phyloP scores from a whole-genome alignment of 2,329 filamentous ascomycete genomes.

The Sclerotinia borealis region DNA sequence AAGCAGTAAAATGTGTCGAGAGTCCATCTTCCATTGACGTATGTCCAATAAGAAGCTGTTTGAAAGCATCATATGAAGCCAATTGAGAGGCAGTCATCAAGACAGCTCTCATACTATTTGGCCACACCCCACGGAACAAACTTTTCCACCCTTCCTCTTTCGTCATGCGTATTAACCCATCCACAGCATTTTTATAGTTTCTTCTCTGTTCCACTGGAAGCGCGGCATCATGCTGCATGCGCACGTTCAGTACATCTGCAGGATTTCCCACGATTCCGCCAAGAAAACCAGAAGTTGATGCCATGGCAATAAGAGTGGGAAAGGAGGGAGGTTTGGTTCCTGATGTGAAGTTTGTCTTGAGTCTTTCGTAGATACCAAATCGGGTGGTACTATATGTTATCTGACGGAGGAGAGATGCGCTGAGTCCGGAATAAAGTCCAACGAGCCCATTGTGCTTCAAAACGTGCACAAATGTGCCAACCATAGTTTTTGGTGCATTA shows the following conservation, averaged over 20 bases:
- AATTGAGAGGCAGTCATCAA: slow-evolving; percentile 84
- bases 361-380: slow-evolving; percentile 92
- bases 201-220: slow-evolving; percentile 67
- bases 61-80: slow-evolving; percentile 79
- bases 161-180: slow-evolving; percentile 83
- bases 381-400: slow-evolving; percentile 94
- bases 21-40: slow-evolving; percentile 63
- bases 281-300: slow-evolving; percentile 75
- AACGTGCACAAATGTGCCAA: slow-evolving; percentile 79
- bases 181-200: slow-evolving; percentile 83
- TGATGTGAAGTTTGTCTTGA: slow-evolving; percentile 65
- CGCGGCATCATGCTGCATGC: slow-evolving; percentile 91
- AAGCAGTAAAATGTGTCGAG: slow-evolving; percentile 73
- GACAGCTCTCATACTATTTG: slow-evolving; percentile 74
- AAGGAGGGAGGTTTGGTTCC: slow-evolving; percentile 56
- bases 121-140: slow-evolving; percentile 80
- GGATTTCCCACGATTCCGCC: slow-evolving; percentile 90
- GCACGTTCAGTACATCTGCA: slow-evolving; percentile 93
- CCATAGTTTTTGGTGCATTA: slow-evolving; percentile 73
- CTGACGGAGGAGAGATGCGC: slow-evolving; percentile 87
- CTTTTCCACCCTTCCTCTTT: slow-evolving; percentile 70
- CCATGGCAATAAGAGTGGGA: slow-evolving; percentile 73
- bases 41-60: slow-evolving; percentile 58
- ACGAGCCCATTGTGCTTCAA: slow-evolving; percentile 66
- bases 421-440: slow-evolving; percentile 86